Evolutionary conservation across 352 stramenopile species (phyloP).

Genomic region (Globisporangium nunn): DNA sequence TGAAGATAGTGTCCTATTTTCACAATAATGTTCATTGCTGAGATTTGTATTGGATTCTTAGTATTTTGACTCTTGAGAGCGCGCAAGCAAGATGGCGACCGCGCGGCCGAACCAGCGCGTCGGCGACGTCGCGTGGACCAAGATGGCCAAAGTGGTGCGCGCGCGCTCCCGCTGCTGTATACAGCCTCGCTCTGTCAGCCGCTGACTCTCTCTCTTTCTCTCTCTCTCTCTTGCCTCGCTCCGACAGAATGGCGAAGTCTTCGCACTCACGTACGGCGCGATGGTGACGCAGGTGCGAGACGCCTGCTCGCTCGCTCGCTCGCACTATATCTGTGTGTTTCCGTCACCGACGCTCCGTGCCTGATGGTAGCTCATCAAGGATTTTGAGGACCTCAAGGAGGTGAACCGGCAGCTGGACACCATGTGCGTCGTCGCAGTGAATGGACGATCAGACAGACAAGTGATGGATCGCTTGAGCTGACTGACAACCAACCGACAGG

Average conservation of each 20-base stretch:
- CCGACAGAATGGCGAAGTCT: slow-evolving; percentile 93
- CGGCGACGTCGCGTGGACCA: slow-evolving; percentile 86
- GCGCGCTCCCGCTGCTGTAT: not conserved
- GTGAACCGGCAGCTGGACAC: slow-evolving; percentile 95
- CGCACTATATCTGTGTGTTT: not conserved
- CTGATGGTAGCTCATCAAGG: slow-evolving; percentile 84
- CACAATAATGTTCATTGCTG: too few species aligned
- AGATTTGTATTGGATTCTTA: not conserved
- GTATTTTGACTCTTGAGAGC: not conserved
- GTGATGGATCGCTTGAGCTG: too few species aligned
- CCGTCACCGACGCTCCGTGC: not conserved
- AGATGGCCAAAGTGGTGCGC: slow-evolving; percentile 91
- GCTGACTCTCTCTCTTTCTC: too few species aligned
- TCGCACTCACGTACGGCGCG: slow-evolving; percentile 96
- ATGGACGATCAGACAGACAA: too few species aligned
- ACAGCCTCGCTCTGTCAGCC: not conserved
- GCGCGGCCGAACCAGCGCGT: slow-evolving; percentile 52
- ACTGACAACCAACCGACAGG: slow-evolving; percentile 19
- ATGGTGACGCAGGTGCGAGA: slow-evolving; percentile 88
- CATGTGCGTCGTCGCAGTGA: slow-evolving; percentile 52
- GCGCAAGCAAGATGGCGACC: slow-evolving; percentile 32
- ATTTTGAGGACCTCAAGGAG: slow-evolving; percentile 93
- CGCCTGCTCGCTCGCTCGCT: not conserved
- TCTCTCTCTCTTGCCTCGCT: too few species aligned
- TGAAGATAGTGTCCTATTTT: too few species aligned